Base-by-base conservation (phyloP, 768 basidiomycete species). In the Leucocoprinus sp. region DNA sequence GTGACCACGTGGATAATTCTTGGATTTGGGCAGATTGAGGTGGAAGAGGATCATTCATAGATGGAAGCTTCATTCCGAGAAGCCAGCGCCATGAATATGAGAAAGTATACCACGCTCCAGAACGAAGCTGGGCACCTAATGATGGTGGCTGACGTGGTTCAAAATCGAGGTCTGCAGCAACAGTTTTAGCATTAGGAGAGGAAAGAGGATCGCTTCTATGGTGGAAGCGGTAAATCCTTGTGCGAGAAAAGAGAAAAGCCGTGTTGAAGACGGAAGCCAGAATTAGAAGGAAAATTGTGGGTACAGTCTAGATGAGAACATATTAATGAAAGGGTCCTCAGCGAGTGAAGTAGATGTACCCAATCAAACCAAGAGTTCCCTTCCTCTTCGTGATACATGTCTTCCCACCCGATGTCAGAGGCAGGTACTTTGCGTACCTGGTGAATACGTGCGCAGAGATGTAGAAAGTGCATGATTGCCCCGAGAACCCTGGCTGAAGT, bases 1-100 rank as follows among this genome's bases (percentile, higher is more conserved):
- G 88, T 9, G 72, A 67, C 89, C 89, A 92, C 37, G 84, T 71
- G 42, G 85, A 79, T 41, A 92, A 63, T 57, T 86, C 80, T 57
- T 88, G 86, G n/a, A 90, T 74, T 36, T 71, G 69, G 22, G 72
- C 63, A 3, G 64, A 67, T 12, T 65, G 65, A 15, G 68, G 64
- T 21, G 61, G 62, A 21, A 64, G 60, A n/a, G 66, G 57, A 2
- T 52, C 43, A 14, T 55, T 55, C 41, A 49, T 49, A 18, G 64
- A 61, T 5, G 74, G 71, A 4, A 73, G 72, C 26, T 70, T 70
- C 57, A 84, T 61, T 34, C 82, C 80, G 14, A 87, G 62, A 23
- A 87, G 63, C 63, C 84, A 88, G 19, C 83, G 69, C 72, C 79
- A 79, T 14, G 71, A 77, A 29, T 69, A 68, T 19, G 74, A 64